Base-by-base conservation (phyloP, 1,284 basidiomycete species). In the Laetiporus sulphureus region DNA sequence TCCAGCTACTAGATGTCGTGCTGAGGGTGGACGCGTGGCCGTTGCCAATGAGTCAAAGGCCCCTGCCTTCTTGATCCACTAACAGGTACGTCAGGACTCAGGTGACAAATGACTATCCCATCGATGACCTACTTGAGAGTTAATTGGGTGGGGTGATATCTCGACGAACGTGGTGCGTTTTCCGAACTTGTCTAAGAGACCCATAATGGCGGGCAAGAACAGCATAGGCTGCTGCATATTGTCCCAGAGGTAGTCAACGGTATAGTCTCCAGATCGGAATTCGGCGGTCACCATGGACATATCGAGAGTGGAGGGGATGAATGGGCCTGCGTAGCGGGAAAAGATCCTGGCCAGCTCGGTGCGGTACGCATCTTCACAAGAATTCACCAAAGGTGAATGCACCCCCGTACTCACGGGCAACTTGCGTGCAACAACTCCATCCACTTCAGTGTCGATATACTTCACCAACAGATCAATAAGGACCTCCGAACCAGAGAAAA, bases 241-340 rank as follows among this genome's bases (percentile, higher is more conserved):
- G 11, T 52, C 41, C 66, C 66, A 68, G 24, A 58, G 60, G 41
- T 68, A 68, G 13, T 64, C 48, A 13, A 52, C 43, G 5, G 51
- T 46, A 35, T 54, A 57, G 2, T 37, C 22, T 3, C 35, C 32
- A 13, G 40, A 32, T 20, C 48, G 37, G 49, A 54, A n/a, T 36
- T 46, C 22, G 50, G 53, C 59, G 13, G 56, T 53, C 15, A 48
- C 40, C 3, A 55, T 55, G 2, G 60, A 61, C 31, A 53, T 59
- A 8, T 49, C 52, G 5, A 37, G 40, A 13, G 51, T 46, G 1
- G 32, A 45, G 2, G 59, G 57, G 7, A 16, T 18, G 4, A 29
- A 19, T 1, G 38, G 44, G 12, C 44, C 42, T 3, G 46, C 29
- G 49, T 61, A 45, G 10, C 51, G 47, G 7, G 44, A 21, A 40